Conservation (phyloP, 2,329 filamentous ascomycete genomes). For the Cladophialophora exuberans region DNA sequence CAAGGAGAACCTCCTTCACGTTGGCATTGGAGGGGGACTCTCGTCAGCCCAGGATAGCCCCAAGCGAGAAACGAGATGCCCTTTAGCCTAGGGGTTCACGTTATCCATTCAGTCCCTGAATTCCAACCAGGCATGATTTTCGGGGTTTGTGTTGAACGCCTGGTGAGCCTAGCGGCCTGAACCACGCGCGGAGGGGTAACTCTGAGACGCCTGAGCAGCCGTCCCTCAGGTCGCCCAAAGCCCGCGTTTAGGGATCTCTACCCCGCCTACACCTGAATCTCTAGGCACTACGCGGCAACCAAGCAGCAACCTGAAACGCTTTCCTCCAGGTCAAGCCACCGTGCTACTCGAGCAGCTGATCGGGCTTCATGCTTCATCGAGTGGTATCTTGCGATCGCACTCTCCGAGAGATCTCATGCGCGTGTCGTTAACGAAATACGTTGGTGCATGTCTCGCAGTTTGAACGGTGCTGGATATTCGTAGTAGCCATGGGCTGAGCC, state of each 20-base stretch:
- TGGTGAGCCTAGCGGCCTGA: slow-evolving; percentile 2
- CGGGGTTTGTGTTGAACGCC: slow-evolving; percentile 3
- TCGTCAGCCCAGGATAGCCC: slow-evolving; percentile 8
- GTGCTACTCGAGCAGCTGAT: background rate
- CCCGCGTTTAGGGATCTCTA: background rate
- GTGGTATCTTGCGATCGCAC: background rate
- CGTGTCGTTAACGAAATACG: background rate
- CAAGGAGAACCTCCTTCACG: background rate
- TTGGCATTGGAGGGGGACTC: slow-evolving; percentile 5
- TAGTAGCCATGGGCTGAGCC: slow-evolving; percentile 6
- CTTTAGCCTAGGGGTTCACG: background rate
- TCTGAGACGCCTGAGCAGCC: slow-evolving; percentile 1
- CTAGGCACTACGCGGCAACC: background rate
- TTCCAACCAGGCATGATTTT: slow-evolving; percentile 1
- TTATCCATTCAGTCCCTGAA: slow-evolving; percentile 2
- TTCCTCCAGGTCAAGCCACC: background rate
- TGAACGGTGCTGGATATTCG: no score
- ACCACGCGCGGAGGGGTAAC: slow-evolving; percentile 7
- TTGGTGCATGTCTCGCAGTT: background rate
- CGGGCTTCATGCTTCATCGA: background rate
- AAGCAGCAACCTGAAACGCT: background rate
- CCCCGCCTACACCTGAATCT: slow-evolving; percentile 11
- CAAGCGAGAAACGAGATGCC: background rate
- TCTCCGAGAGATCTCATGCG: background rate
- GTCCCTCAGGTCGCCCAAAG: slow-evolving; percentile 8